These are phyloP conservation scores for Chaetomium olivaceum DNA, from an alignment of 2,329 filamentous ascomycete species.

Conservation along the genomic window DNA sequence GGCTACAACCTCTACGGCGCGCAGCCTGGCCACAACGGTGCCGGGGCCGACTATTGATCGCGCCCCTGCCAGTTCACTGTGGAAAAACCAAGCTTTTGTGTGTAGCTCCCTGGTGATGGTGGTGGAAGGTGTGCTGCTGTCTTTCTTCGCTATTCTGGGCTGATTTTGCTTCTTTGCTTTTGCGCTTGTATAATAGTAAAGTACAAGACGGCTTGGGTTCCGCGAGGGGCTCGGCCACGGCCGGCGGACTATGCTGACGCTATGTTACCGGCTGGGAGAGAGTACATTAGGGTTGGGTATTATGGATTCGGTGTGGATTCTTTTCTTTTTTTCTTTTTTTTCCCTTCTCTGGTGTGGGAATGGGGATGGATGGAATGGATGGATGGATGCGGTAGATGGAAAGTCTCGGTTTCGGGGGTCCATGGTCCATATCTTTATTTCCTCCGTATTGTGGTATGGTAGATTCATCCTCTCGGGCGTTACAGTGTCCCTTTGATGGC, in stretches of 20 bases:
- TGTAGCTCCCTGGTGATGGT: neutral
- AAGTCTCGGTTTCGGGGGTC: neutral
- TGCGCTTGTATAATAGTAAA: slow-evolving; percentile 17
- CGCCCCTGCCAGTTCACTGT: neutral
- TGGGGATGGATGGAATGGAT: slow-evolving; percentile 11
- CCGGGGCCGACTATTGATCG: slow-evolving; percentile 51
- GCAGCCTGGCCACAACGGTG: slow-evolving; percentile 61
- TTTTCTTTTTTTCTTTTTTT: neutral
- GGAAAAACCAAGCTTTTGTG: neutral
- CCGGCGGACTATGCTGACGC: neutral
- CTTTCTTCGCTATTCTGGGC: neutral
- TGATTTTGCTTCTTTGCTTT: slow-evolving; percentile 3
- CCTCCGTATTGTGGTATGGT: neutral
- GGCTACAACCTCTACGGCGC: slow-evolving; percentile 54
- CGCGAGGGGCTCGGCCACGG: slow-evolving; percentile 5
- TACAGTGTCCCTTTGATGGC: neutral
- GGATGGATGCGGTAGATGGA: neutral
- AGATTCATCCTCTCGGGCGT: slow-evolving; percentile 3
- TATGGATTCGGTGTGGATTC: neutral
- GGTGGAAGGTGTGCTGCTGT: neutral
- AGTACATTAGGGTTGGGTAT: slow-evolving; percentile 19
- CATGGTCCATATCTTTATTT: neutral
- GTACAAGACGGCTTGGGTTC: slow-evolving; percentile 17
- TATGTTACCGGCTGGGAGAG: slow-evolving; percentile 1
- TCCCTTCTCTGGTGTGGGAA: neutral